Conservation (phyloP, 306 rosid genomes). For the Quillaja saponaria region DNA sequence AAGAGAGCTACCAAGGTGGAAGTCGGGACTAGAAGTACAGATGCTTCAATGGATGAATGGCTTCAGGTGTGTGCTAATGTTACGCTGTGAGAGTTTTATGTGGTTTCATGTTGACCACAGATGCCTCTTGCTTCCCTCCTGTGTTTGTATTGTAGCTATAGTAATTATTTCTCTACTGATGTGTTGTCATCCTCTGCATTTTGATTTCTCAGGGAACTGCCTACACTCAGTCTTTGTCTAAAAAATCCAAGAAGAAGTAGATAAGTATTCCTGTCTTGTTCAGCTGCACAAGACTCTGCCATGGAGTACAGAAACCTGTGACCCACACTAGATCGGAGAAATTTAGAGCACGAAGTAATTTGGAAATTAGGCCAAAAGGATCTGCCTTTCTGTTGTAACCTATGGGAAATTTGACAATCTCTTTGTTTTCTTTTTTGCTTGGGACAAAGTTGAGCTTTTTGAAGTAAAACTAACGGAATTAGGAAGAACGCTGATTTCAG, state of each 20-base stretch:
- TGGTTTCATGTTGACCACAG: slow-evolving; percentile 16
- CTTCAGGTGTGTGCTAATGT: slow-evolving; percentile 64
- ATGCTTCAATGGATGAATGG: slow-evolving; percentile 89
- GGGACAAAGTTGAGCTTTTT: slow-evolving; percentile 44
- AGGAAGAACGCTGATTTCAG: slow-evolving; percentile 36
- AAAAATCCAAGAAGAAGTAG: slow-evolving; percentile 88
- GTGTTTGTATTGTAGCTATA: neutral
- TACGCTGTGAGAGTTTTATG: neutral
- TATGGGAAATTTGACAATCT: slow-evolving; percentile 33
- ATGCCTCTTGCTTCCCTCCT: neutral
- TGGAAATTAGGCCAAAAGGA: slow-evolving; percentile 44
- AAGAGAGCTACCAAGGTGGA: slow-evolving; percentile 91
- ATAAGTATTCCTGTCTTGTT: slow-evolving; percentile 44
- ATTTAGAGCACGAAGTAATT: slow-evolving; percentile 47
- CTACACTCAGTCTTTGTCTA: slow-evolving; percentile 50
- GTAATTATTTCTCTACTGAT: slow-evolving; percentile 24
- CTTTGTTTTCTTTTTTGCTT: slow-evolving; percentile 13
- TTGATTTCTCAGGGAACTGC: slow-evolving; percentile 81
- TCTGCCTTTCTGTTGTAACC: slow-evolving; percentile 59
- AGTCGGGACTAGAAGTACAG: slow-evolving; percentile 78
- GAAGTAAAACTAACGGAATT: slow-evolving; percentile 34
- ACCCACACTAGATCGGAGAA: slow-evolving; percentile 55
- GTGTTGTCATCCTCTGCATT: slow-evolving; percentile 12
- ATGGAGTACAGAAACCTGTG: slow-evolving; percentile 47
- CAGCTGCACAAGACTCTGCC: slow-evolving; percentile 49